Base-by-base conservation (phyloP, 352 stramenopile species). In the Elongisporangium prolatum region DNA sequence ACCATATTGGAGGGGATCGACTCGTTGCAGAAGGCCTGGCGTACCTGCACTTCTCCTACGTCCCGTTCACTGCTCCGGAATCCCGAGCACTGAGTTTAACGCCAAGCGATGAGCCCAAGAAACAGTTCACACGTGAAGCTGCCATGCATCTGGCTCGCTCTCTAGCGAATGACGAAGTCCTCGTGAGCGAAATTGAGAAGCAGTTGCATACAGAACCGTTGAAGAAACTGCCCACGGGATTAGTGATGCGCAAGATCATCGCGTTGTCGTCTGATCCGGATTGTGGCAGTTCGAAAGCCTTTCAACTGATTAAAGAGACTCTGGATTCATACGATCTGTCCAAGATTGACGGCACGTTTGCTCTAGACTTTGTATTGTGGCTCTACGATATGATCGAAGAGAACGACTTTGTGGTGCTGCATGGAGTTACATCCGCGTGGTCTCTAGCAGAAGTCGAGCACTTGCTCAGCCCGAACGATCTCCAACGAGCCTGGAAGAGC, bases 341-440 rank as follows among this genome's bases (percentile, higher is more conserved):
- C 1, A 16, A 49, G 13, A 64, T 80, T 16, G 48, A 72, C 54
- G 68, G 71, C 52, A 51, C 18, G 4, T 37, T 58, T 53, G 68
- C 63, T 5, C 50, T 80, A 21, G 71, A 80, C 16, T 38, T 77
- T 7, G 55, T 72, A 5, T 37, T 80, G 40, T 80, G 71, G 71
- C 52, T 76, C 22, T 80, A 71, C 47, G 54, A 59, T 5, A 74
- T 73, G 65, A 25, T 80, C 14, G 11, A 74, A 21, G 57, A 72
- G 52, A 77, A 77, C 59, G 65, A 80, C 52, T 80, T 80, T 22
- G 50, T 70, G 21, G 51, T 80, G 2, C 59, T 76, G 5, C 71
- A 80, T 51, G 71, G 65, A 14, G 63, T 65, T 4, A 80, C 71
- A 7, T 69, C 65, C 5, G 71, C 71, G 7, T 80, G 71, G 71